Conservation (phyloP, 306 rosid species). For the Elaeagnus macrophylla region DNA sequence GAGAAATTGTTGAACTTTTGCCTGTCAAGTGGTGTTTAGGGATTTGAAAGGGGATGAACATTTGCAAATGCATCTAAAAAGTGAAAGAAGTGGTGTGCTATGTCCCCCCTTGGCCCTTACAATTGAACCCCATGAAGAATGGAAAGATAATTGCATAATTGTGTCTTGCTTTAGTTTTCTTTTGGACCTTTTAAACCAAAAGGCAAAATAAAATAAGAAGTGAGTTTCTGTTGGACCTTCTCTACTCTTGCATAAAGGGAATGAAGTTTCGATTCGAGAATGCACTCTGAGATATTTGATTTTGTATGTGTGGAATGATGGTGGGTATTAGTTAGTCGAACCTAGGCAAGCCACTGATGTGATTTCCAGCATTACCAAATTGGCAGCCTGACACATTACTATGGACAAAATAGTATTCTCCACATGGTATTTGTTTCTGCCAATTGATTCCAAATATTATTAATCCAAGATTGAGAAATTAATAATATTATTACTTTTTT, state of each 20-base stretch:
- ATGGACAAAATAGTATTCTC: too few relatives aligned
- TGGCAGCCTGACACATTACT: conserved; percentile 22
- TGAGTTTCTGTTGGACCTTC: too few relatives aligned
- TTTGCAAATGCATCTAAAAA: conserved; percentile 65
- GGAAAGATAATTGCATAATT: conserved; percentile 54
- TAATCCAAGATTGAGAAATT: too few relatives aligned
- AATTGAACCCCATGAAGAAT: conserved; percentile 59
- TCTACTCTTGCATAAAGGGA: too few relatives aligned
- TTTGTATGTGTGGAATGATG: conserved; percentile 22
- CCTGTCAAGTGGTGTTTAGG: conserved; percentile 25
- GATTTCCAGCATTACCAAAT: conserved; percentile 22
- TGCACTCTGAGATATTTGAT: conserved; percentile 24
- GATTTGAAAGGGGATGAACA: conserved; percentile 29
- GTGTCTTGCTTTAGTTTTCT: conserved; percentile 39
- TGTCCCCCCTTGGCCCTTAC: conserved; percentile 50
- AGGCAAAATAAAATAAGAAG: too few relatives aligned
- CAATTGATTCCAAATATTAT: too few relatives aligned
- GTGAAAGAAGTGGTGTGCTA: conserved; percentile 47
- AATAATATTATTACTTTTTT: too few relatives aligned
- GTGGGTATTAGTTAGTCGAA: conserved; percentile 37
- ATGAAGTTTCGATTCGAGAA: too few relatives aligned
- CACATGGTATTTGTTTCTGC: too few relatives aligned
- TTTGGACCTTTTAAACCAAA: conserved; percentile 26
- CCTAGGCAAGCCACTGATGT: too few relatives aligned
- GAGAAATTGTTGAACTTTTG: background rate